Percentiles rank a stretch among this genome's conserved stretches.
Evolutionary conservation across 2,329 filamentous ascomycete species (phyloP).

Genomic region (Botrytis medusae): DNA sequence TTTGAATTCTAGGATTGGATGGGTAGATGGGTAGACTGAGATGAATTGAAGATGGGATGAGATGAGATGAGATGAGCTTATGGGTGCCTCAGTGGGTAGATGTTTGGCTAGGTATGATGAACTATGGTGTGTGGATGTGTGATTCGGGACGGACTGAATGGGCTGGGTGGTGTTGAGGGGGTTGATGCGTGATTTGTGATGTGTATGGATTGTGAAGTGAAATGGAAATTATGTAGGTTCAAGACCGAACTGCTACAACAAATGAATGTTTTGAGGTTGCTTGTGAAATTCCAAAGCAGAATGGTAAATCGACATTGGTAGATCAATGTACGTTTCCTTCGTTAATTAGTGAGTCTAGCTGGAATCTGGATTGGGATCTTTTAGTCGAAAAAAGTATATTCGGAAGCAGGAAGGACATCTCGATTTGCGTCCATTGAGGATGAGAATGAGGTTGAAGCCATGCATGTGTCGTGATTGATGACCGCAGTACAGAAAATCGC

Average conservation of each 20-base stretch:
- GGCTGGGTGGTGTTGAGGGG: too few relatives aligned
- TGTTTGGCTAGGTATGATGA: too few relatives aligned
- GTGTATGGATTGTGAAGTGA: too few relatives aligned
- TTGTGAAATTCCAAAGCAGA: background rate
- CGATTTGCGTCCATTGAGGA: background rate
- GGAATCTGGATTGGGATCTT: background rate
- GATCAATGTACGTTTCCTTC: background rate
- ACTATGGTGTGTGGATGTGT: fast-evolving
- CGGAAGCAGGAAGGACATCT: background rate
- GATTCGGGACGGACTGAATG: too few relatives aligned
- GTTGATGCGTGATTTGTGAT: background rate
- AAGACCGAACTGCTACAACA: background rate
- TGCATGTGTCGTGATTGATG: background rate
- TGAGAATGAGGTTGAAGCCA: background rate
- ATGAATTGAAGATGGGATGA: too few relatives aligned
- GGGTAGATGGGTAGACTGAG: too few relatives aligned
- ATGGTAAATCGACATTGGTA: background rate
- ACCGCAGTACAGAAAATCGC: background rate
- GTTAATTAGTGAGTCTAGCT: background rate
- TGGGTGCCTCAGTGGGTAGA: too few relatives aligned
- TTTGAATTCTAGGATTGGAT: too few relatives aligned
- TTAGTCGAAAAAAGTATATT: fast-evolving
- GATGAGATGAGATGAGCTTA: too few relatives aligned
- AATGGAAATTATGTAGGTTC: too few relatives aligned
- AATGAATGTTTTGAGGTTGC: fast-evolving